Base-by-base conservation (phyloP, 768 basidiomycete species). In the Cystobasidium onofrii region DNA sequence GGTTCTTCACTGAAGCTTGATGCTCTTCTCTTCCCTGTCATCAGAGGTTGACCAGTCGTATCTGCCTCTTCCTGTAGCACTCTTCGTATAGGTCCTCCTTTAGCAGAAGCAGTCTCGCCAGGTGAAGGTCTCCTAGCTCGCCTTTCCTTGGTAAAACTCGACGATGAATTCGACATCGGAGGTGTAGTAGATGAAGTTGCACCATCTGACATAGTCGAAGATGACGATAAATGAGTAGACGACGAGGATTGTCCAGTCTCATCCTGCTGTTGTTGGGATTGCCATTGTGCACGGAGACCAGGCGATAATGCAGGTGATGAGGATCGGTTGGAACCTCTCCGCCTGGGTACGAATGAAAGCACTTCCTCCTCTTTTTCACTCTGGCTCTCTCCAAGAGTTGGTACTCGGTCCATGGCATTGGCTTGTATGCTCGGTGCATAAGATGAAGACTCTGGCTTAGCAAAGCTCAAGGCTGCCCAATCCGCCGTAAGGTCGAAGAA, bases 401-500 rank as follows among this genome's bases (percentile, higher is more conserved):
- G 71, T 44, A 44, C 20, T 12, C 33, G 18, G 2, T 29, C 46
- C 41, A 43, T 50, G 4, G 36, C 31, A 50, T 74, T 46, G 23
- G 43, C 43, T 25, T 41, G 65, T 46, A 67, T 43, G 65, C 41
- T 27, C 17, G 18, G 54, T 7, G 41, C 31, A 33, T 17, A 17
- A 44, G n/a, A 75, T 70, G 67, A 64, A 75, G 25, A 15, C 64
- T 78, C 61, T 69, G 76, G 46, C 64, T 77, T 77, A 20, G 80
- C 80, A 80, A 97, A 98, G 46, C 88, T 85, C 72, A 88, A 87
- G 76, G 88, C 86, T 71, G 97, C 96, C 93, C 94, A 97, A 73
- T 90, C 90, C 12, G 89, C 94, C 74, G 93, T 84, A 75, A 91
- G 89, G 75, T 87, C 85, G 76, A 94, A 88, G 25, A 88, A 89